Evolutionary conservation across 2,329 filamentous ascomycete species (phyloP).

Genomic region (Huntiella abstrusa): DNA sequence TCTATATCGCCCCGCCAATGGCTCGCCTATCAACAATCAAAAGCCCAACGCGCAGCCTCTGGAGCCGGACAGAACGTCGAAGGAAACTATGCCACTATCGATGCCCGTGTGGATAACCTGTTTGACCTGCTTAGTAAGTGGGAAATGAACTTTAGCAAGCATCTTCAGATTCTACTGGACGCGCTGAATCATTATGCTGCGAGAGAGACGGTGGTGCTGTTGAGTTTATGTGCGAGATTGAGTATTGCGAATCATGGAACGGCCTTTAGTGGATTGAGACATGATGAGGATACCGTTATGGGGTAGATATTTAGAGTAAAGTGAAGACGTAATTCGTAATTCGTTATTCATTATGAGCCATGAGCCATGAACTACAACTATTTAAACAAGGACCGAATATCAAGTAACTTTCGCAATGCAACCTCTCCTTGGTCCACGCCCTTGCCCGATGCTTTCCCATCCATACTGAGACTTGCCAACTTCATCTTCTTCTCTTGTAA

Average conservation of each 20-base stretch:
- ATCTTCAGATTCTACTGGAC: conserved; percentile 84
- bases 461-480: conserved; percentile 73
- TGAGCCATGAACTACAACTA: conserved; percentile 13
- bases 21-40: conserved; percentile 34
- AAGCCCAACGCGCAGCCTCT: conserved; percentile 22
- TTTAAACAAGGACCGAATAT: conserved; percentile 39
- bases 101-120: conserved; percentile 50
- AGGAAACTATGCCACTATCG: conserved; percentile 20
- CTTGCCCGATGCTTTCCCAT: conserved; percentile 30
- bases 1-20: conserved; percentile 44
- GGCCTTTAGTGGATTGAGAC: conserved; percentile 39
- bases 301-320: neutral
- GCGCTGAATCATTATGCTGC: conserved; percentile 94
- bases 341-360: no score
- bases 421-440: conserved; percentile 31
- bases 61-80: conserved; percentile 17
- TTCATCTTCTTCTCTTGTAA: conserved; percentile 87
- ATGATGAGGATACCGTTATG: conserved; percentile 22
- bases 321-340: no score
- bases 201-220: conserved; percentile 84
- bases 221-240: conserved; percentile 69
- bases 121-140: conserved; percentile 80
- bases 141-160: conserved; percentile 79
- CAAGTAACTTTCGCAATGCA: conserved; percentile 43
- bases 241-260: conserved; percentile 67